Base-by-base conservation (phyloP, 2,329 filamentous ascomycete genomes). In the Fusarium pseudocircinatum region DNA sequence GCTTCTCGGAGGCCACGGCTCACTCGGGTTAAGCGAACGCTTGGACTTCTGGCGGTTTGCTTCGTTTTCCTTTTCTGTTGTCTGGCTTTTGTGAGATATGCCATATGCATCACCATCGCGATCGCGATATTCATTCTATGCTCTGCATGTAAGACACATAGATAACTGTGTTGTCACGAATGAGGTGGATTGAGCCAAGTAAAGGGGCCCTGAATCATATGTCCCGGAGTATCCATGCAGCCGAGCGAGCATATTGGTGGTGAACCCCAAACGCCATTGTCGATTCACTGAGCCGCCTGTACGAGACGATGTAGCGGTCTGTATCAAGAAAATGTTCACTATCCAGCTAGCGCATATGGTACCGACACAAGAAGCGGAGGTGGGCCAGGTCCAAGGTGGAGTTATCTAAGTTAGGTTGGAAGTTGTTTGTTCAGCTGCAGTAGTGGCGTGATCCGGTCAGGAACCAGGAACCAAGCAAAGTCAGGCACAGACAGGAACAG, bases 401-500 rank as follows among this genome's bases (percentile, higher is more conserved):
- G 67, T 60, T 66, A 49, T 60, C 44, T 34, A 39, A 32, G 12
- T 14, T 32, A 37, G 62, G 39, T 34, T 39, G 62, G 44, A 52
- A 37, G 53, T 59, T 67, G 24, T 62, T 66, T 56, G 56, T 65
- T 58, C 63, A 67, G 65, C 43, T 67, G 62, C 53, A 65, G 18
- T 59, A 59, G 72, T 75, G 67, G 72, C 66, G 58, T 68, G 63
- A 73, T 64, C 69, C 49, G 60, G 58, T 49, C 59, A 76, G 71
- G 73, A 67, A 73, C 63, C 72, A 75, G 75, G 74, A 75, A 76
- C 72, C 72, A 60, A 72, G 63, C 34, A 63, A 62, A 42, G 44
- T 22, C 63, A 58, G 60, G 50, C 61, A 68, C 67, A 68, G 57
- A 68, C 63, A 68, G 58, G 46, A 54, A 67, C 46, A 60, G 34